Evolutionary conservation across 345 rosid species (phyloP), one percentile per base, ranked within the genome.

Genomic region (Abelmoschus esculentus): DNA sequence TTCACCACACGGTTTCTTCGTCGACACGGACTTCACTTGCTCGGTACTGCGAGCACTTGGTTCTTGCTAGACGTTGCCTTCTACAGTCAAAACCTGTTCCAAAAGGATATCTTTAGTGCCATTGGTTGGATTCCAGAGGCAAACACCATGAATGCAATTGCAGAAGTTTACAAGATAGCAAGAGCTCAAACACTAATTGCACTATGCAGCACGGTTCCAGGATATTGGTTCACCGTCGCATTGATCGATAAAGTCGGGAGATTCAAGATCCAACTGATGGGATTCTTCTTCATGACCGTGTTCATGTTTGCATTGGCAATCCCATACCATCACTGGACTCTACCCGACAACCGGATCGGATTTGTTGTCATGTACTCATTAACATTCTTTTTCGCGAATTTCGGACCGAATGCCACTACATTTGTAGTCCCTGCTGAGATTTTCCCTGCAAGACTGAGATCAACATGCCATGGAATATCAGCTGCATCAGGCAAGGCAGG

Each of bases 241-340:
- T 54, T 76, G 36, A 76, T 76, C 14, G 79, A 76, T 67, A 73
- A 40, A 36, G 46, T 76, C 5, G 79, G 79, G 5, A 69, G 76
- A 61, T 72, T 67, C 66, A 13, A 50, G 31, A 76, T 76, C 55
- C 79, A 76, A 54, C 13, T 36, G 40, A 36, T 36, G 40, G 40
- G 7, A 7, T 38, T 38, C 7, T 38, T 38, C 42, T 38, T 38
- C 10, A 38, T 6, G 9, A 38, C 42, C 7, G 9, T 38, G 42
- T 38, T 38, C 42, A 38, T 36, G 10, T 63, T 72, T 13, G 70
- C 73, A 28, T 56, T 76, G n/a, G 79, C 73, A 31, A 26, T 72
- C 12, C 75, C 75, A 15, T 76, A 76, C 79, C 46, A 76, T n/a
- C 69, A 76, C 63, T 52, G 59, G 61, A 53, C 63, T 13, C 10